Base-by-base conservation (phyloP, 495 filamentous ascomycete genomes). In the Xylaria flabelliformis region DNA sequence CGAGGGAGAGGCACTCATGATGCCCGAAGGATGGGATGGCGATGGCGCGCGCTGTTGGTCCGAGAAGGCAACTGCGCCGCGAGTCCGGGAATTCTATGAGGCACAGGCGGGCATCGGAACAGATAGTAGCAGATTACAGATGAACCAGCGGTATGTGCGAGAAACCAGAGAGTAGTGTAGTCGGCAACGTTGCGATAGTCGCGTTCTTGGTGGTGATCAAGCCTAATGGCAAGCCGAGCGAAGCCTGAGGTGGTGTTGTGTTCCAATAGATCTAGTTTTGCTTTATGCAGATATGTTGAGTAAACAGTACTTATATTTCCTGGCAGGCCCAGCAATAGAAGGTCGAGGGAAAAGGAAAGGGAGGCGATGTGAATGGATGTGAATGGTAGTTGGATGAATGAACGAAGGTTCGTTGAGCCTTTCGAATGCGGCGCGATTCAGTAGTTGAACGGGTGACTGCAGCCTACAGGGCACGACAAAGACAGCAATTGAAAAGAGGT, bases 1-100 rank as follows among this genome's bases (percentile, higher is more conserved):
- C 53, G 87, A 82, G 42, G 87, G 89, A 48, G 89, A 90, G 56
- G 87, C 86, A 72, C 86, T 91, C 89, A 91, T 91, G 64, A 59
- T 83, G 66, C 41, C 5, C 51, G 42, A 41, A 59, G 34, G 26
- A 10, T 51, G 12, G 9, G 32, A 61, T 39, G 58, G 17, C 61
- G 41, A 62, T 15, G 21, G 63, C 70, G 63, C 50, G 50, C 39
- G 48, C 21, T 64, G 39, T 32, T 44, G 36, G 24, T 36, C 46
- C 3, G 48, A 56, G 24, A 61, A 24, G 48, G 17, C 69, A 56
- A 56, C 34, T 64, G 46, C 21, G 51, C n/a, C 41, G 9, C 39
- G 15, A 36, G 24, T 21, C 65, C 48, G 15, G 39, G 24, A 15
- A 6, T 56, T 6, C 26, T 67, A 72, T 34, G 24, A 67, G 41